A percentile compares a stretch with the other conserved stretches of the same genome.
Evolutionary conservation across 768 basidiomycete genomes (phyloP).

Genomic region (Boletellus emodensis): DNA sequence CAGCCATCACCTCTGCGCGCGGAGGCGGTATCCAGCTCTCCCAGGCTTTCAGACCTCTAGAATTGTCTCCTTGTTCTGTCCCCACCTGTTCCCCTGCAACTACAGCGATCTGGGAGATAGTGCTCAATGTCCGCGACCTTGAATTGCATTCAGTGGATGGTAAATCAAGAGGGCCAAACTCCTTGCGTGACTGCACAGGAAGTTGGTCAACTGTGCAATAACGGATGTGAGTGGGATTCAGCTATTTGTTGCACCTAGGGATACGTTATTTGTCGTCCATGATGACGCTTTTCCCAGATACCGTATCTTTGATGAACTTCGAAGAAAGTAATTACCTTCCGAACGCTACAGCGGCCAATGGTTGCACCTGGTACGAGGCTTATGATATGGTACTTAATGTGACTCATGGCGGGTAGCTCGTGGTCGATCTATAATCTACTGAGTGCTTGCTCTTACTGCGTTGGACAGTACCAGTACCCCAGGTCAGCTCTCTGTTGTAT

Average conservation of each 20-base stretch:
- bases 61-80: background rate
- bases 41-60: background rate
- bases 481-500: constrained; percentile 10
- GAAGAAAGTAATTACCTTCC: constrained; percentile 20
- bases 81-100: background rate
- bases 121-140: constrained; percentile 7
- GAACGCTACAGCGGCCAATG: constrained; percentile 8
- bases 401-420: constrained; percentile 15
- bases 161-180: constrained; percentile 2
- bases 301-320: constrained; percentile 12
- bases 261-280: background rate
- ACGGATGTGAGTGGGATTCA: constrained; percentile 11
- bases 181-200: constrained; percentile 19
- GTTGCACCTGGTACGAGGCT: constrained; percentile 23
- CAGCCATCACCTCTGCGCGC: background rate
- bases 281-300: constrained; percentile 10
- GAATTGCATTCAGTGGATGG: constrained; percentile 12
- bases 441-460: constrained; percentile 24
- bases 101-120: background rate
- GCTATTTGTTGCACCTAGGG: background rate
- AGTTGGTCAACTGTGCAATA: constrained; percentile 17
- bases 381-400: background rate
- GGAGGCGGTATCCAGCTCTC: background rate
- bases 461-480: constrained; percentile 4
- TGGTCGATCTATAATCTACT: constrained; percentile 31